A percentile compares a stretch with the other conserved stretches of the same genome.
Conservation (phyloP, 139 green algal species). For the Chlorella vulgaris region DNA sequence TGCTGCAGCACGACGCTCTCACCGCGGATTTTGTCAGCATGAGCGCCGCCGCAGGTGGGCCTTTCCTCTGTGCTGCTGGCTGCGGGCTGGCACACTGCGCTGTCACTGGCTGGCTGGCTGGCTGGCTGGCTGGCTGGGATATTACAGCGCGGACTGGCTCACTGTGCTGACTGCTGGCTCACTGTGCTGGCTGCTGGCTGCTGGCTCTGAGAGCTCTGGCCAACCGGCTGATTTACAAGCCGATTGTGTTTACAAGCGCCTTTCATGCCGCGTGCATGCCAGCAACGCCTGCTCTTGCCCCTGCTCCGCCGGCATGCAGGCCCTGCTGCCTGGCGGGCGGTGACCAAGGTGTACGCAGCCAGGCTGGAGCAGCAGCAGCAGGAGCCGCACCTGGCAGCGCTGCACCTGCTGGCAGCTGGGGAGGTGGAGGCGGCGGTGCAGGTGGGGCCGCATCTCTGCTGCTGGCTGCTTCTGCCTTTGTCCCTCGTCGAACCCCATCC, state of each 20-base stretch:
- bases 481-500: no score
- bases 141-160: no score
- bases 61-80: not conserved
- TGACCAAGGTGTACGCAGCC: constrained; percentile 20
- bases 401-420: constrained; percentile 10
- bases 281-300: no score
- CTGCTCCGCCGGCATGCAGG: no score
- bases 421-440: constrained; percentile 29
- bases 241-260: no score
- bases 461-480: not conserved
- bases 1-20: constrained; percentile 38
- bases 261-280: no score
- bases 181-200: no score
- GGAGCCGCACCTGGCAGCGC: constrained; percentile 24
- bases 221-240: no score
- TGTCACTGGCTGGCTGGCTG: no score
- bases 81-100: not conserved
- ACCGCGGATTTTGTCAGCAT: constrained; percentile 50
- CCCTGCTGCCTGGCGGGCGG: constrained; percentile 34
- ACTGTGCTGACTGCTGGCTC: no score
- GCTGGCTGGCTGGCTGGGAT: no score
- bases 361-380: constrained; percentile 33
- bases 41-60: constrained; percentile 36
- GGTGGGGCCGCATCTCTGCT: not conserved
- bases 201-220: no score